Evolutionary conservation across 768 basidiomycete genomes (phyloP), one percentile per base, ranked within the genome.

Genomic region (Trametes punicea): DNA sequence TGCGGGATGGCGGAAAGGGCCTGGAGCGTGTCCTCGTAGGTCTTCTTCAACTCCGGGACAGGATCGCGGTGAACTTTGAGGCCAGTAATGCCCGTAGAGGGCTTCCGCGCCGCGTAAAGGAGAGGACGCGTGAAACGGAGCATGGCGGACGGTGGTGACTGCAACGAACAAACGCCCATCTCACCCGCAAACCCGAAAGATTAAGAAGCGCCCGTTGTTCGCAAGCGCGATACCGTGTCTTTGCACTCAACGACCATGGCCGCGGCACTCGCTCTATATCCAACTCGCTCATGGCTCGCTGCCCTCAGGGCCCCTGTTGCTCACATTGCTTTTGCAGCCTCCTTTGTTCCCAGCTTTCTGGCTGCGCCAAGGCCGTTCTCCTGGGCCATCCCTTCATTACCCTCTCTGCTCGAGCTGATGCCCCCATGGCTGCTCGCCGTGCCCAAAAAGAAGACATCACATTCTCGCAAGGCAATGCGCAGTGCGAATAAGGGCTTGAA

Each of bases 401-500:
- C 75, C 33, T 75, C 78, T 2, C 70, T 87, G 20, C 72, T 77
- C 36, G 90, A 95, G 60, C 81, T 97, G 40, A 80, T 98, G 59
- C 95, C 95, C 11, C 80, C 93, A 0, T 84, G 95, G 69, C 75
- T 98, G 18, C 81, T 93, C 39, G 93, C 94, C 23, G 96, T 96
- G 2, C 96, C 96, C 23, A 98, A 98, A 74, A 88, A 87, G 70
- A 95, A 95, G 73, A 81, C 85, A 10, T 93, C 94, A 0, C 94
- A 98, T 73, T 93, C 92, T 20, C 80, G 90, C 48, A 98, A 98
- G 71, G 81, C 87, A n/a, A 96, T 96, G 93, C 81, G 95, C 38
- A 85, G 84, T 60, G 88, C 94, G 15, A 93, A 94, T 72, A 98
- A 98, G 71, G 93, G 94, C 1, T 74, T 97, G 65, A 92, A 94